Percentiles rank a stretch among this genome's conserved stretches.
Evolutionary conservation across 305 asterid genomes (phyloP).

Genomic region (Solanum chacoense): DNA sequence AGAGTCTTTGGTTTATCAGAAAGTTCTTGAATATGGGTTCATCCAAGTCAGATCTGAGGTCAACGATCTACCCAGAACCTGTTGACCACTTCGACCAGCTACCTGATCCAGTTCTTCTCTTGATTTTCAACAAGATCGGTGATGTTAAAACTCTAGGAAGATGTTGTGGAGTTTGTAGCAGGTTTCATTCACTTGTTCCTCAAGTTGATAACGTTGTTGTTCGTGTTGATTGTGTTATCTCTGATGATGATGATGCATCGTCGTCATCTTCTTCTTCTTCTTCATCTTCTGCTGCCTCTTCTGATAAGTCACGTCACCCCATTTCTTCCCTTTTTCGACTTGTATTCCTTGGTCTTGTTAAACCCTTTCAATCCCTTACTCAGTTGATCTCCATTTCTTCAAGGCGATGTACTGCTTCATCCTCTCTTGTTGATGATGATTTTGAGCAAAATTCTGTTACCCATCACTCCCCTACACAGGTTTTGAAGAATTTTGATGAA

Average conservation of each 20-base stretch:
- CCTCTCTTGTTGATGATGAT: slow-evolving; percentile 21
- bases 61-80: slow-evolving; percentile 43
- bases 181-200: slow-evolving; percentile 68
- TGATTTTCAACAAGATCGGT: slow-evolving; percentile 73
- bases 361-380: slow-evolving; percentile 53
- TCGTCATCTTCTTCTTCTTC: background rate
- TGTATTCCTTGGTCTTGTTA: slow-evolving; percentile 40
- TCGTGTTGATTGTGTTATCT: slow-evolving; percentile 88
- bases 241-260: slow-evolving; percentile 54
- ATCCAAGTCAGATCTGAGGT: slow-evolving; percentile 41
- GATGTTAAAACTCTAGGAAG: slow-evolving; percentile 83
- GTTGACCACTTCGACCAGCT: slow-evolving; percentile 65
- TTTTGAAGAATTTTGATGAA: slow-evolving; percentile 68
- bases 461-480: slow-evolving; percentile 91
- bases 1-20: background rate
- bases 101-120: slow-evolving; percentile 63
- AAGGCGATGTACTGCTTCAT: slow-evolving; percentile 7
- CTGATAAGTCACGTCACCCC: slow-evolving; percentile 34
- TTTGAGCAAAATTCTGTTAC: slow-evolving; percentile 58
- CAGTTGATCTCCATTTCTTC: slow-evolving; percentile 46
- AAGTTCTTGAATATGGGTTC: slow-evolving; percentile 26
- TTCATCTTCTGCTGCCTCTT: background rate
- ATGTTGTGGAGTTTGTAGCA: slow-evolving; percentile 67
- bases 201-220: slow-evolving; percentile 78
- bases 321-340: slow-evolving; percentile 44